Base-by-base conservation (phyloP, 352 stramenopile genomes). In the Albugo candida region DNA sequence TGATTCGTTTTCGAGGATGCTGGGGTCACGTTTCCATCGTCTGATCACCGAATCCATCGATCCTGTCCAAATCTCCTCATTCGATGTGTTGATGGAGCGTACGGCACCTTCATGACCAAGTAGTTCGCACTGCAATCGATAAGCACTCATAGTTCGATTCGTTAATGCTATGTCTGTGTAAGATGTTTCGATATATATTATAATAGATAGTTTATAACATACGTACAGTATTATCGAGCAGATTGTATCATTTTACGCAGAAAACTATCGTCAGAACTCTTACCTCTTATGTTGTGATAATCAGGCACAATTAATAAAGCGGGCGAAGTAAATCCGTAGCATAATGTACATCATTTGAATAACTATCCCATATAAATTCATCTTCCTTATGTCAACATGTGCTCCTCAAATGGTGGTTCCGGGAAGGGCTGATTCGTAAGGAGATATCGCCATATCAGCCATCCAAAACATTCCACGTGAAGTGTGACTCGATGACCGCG, bases 401-500 rank as follows among this genome's bases (percentile, higher is more conserved):
- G 24, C 3, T 31, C 24, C 24, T 82, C 73, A 41, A 71, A 42
- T 5, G 54, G 41, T 6, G 65, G 54, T 52, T 87, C 75, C 5
- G 75, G 75, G 51, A 87, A 87, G 10, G 71, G 75, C 58, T 80
- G 65, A 50, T 87, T 87, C 24, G 72, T 82, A 36, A 87, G 68
- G 57, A 87, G 40, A 51, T 87, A 87, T 36, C 75, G 71, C 75
- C 75, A 87, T 46, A 87, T 87, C 47, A 87, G 61, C 75, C 75
- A 87, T 20, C 75, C 75, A 45, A 87, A 87, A 52, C 74, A 81
- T 53, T 87, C 75, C 45, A 87, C 71, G 52, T 87, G 75, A 45
- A 87, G 67, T 44, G 71, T 87, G 47, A 87, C 75, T 31, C 75
- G 75, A 49, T 87, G 70, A 14, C 75, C 70, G 44, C 82, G 73